Evolutionary conservation across 2,329 filamentous ascomycete genomes (phyloP).

Genomic region (Gyromitra esculenta): DNA sequence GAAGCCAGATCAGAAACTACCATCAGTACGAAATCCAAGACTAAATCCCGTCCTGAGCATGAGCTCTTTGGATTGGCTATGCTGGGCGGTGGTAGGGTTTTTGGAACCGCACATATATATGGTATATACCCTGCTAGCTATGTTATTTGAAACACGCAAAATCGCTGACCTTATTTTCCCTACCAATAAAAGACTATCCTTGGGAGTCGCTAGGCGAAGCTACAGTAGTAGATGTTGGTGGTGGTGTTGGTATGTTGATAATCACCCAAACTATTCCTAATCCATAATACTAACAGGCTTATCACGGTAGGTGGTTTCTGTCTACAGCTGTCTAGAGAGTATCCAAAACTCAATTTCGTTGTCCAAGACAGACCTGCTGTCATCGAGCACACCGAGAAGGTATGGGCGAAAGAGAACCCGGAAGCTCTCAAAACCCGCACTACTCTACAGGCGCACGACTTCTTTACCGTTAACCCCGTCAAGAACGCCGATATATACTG

Average conservation of each 20-base stretch:
- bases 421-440: slow-evolving; percentile 41
- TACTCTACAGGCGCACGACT: slow-evolving; percentile 58
- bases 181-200: slow-evolving; percentile 56
- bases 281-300: background rate
- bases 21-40: slow-evolving; percentile 45
- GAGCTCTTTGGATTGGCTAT: slow-evolving; percentile 58
- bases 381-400: slow-evolving; percentile 53
- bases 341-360: slow-evolving; percentile 60
- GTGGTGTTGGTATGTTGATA: slow-evolving; percentile 58
- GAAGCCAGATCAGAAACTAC: slow-evolving; percentile 54
- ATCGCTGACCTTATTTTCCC: background rate
- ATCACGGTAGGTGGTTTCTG: slow-evolving; percentile 54
- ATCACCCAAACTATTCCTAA: background rate
- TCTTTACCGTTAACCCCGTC: slow-evolving; percentile 59
- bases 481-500: slow-evolving; percentile 59
- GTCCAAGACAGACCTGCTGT: slow-evolving; percentile 60
- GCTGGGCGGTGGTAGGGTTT: slow-evolving; percentile 58
- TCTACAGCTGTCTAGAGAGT: slow-evolving; percentile 59
- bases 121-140: slow-evolving; percentile 43
- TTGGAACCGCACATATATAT: slow-evolving; percentile 57
- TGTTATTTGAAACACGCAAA: slow-evolving; percentile 1
- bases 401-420: slow-evolving; percentile 59
- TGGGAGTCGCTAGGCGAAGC: slow-evolving; percentile 56
- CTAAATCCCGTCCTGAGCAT: slow-evolving; percentile 56
- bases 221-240: slow-evolving; percentile 58